These are phyloP conservation scores for Phaeotremella skinneri DNA, from an alignment of 768 basidiomycete genomes.

Conservation along the genomic window DNA sequence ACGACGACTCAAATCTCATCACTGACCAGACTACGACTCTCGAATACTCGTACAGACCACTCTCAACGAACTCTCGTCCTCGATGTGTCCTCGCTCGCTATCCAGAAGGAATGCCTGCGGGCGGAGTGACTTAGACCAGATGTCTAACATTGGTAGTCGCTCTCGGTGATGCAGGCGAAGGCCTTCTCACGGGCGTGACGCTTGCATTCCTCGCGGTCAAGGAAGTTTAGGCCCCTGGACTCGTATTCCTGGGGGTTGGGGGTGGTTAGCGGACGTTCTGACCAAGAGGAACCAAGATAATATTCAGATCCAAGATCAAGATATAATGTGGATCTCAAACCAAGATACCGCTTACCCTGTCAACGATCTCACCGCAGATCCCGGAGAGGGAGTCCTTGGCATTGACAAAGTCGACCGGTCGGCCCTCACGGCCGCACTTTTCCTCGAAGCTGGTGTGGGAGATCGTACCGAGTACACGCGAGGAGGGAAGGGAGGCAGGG, in stretches of 20 bases:
- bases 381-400: conserved; percentile 46
- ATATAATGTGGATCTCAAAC: background rate
- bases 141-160: background rate
- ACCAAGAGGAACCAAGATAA: too few species aligned
- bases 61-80: too few species aligned
- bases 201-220: background rate
- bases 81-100: too few species aligned
- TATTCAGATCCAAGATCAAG: too few species aligned
- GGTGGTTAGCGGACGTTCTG: too few species aligned
- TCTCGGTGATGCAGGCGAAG: background rate
- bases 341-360: background rate
- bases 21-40: too few species aligned
- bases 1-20: too few species aligned
- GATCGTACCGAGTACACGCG: background rate
- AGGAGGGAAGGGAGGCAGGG: background rate
- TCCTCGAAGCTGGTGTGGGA: conserved; percentile 21
- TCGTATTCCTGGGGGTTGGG: background rate
- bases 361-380: conserved; percentile 13
- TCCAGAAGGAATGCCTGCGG: too few species aligned
- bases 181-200: background rate
- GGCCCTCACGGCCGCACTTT: conserved; percentile 38
- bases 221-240: background rate
- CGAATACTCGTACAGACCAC: too few species aligned
- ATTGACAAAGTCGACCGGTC: conserved; percentile 26
- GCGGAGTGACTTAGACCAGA: too few species aligned